Evolutionary conservation across 2,329 filamentous ascomycete genomes (phyloP), one percentile per base, ranked within the genome.

Genomic region (Penicillium nordicum): DNA sequence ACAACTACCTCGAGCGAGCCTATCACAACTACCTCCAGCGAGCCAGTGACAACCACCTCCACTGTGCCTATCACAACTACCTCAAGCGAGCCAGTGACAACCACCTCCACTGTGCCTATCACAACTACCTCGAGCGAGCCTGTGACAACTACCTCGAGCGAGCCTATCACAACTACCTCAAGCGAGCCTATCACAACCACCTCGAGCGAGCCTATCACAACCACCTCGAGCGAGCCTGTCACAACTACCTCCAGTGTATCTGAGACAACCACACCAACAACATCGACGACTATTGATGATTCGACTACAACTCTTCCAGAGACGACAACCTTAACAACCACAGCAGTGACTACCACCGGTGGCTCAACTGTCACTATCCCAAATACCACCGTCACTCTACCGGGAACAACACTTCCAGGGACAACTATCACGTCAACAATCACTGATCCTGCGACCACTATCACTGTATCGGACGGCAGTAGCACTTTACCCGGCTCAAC

Each of bases 401-500:
- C 55, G 16, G 27, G 41, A 21, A 38, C 50, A 4, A 42, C 21
- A 25, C 7, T 58, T 38, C 43, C 55, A 32, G 21, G 21, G 21
- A 52, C 48, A 32, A 62, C 52, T 11, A 36, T 54, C 30, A 59
- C 57, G 5, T 57, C 49, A 27, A 41, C 43, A 3, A 29, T 38
- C 6, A 59, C 54, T 7, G 41, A 50, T 18, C 29, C 55, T 43
- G 38, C 47, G 6, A 54, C 41, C 25, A 59, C 42, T 4, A 8
- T 57, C 4, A 59, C 50, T 23, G 29, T 51, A 6, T 42, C 37
- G 12, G 43, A 46, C 10, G 42, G 34, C 14, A 50, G 40, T 27
- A 59, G 32, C 44, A 55, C 40, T 23, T 27, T 54, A n/a, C 41
- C 57, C 9, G 50, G 44, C 3, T 54, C 53, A n/a, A 54, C 46